Base-by-base conservation (phyloP, 306 rosid species). In the Cercis canadensis region DNA sequence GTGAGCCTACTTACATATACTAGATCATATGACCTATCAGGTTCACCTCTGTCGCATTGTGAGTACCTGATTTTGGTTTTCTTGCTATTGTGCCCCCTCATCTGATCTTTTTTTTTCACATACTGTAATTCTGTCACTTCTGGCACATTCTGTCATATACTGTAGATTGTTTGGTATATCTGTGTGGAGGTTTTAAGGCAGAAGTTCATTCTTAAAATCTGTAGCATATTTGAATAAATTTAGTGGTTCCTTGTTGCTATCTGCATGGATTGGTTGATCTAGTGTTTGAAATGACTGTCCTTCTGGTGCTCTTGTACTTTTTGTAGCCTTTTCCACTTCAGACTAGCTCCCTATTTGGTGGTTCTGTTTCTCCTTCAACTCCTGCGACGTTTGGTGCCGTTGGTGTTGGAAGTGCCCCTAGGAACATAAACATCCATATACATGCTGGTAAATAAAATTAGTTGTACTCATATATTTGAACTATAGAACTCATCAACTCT, bases 291-390 rank as follows among this genome's bases (percentile, higher is more conserved):
- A 66, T 70, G 36, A 45, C 57, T 43, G 11, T 70, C 12, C 29
- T 52, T 64, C 47, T 66, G 71, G 40, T 72, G 54, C 66, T 75
- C 5, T 41, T 70, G 15, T 74, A 58, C 56, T 49, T 62, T 75
- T 74, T 92, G 84, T 91, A 95, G 99, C 99, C 99, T 47, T 77
- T 91, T 66, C 97, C 96, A 51, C 87, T 84, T 75, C 99, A 95
- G 81, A 72, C 97, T 39, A 89, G 81, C 76, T 80, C 99, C 73
- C 87, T 88, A 47, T 81, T 87, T 65, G 83, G 92, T 15, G 90
- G 85, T 68, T 83, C 95, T 74, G 81, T 62, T 75, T 88, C 93
- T 80, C 77, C 84, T 60, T 80, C 91, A 73, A 80, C 87, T 81
- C 86, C 96, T 56, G 32, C 76, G 58, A 53, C 84, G 58, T 75